A percentile compares a stretch with the other conserved stretches of the same genome.
Evolutionary conservation across 805 yeast genomes (phyloP).

Genomic region (Metschnikowia similis): DNA sequence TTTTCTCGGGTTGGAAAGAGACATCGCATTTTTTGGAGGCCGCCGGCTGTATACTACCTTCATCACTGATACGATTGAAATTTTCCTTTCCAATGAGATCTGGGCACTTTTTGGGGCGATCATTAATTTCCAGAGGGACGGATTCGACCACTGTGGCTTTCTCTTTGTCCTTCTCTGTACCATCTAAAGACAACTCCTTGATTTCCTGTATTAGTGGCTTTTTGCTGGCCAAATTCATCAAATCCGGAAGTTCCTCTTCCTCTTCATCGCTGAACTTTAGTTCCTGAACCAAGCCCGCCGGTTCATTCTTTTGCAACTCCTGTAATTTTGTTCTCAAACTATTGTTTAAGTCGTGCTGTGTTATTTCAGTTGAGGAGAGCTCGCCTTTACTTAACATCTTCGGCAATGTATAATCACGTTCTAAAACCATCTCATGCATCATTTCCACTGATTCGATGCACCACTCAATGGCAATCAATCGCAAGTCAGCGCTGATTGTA

Average conservation of each 20-base stretch:
- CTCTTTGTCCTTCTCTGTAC: not conserved
- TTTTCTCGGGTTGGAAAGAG: not conserved
- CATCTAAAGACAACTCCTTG: constrained; percentile 22
- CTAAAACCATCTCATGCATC: constrained; percentile 43
- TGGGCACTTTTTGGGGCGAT: not conserved
- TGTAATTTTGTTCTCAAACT: constrained; percentile 34
- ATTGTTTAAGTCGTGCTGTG: constrained; percentile 40
- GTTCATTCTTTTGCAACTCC: constrained; percentile 37
- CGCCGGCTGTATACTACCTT: not conserved
- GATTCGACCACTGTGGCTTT: not conserved
- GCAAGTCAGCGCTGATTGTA: constrained; percentile 51
- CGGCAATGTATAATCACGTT: constrained; percentile 64
- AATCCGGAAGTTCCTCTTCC: constrained; percentile 22
- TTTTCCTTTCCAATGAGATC: not conserved
- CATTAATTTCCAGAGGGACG: too few species aligned
- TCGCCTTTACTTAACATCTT: constrained; percentile 70
- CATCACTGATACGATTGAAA: not conserved
- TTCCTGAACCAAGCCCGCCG: constrained; percentile 43
- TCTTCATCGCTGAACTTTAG: constrained; percentile 14
- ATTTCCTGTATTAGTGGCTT: constrained; percentile 55
- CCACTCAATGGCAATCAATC: constrained; percentile 73
- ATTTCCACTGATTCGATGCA: constrained; percentile 76
- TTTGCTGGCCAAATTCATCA: constrained; percentile 24
- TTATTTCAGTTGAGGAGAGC: constrained; percentile 42
- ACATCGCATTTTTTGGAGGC: not conserved